Evolutionary conservation across 768 basidiomycete genomes (phyloP), one percentile per base, ranked within the genome.

Genomic region (Xanthoconium stramineum): DNA sequence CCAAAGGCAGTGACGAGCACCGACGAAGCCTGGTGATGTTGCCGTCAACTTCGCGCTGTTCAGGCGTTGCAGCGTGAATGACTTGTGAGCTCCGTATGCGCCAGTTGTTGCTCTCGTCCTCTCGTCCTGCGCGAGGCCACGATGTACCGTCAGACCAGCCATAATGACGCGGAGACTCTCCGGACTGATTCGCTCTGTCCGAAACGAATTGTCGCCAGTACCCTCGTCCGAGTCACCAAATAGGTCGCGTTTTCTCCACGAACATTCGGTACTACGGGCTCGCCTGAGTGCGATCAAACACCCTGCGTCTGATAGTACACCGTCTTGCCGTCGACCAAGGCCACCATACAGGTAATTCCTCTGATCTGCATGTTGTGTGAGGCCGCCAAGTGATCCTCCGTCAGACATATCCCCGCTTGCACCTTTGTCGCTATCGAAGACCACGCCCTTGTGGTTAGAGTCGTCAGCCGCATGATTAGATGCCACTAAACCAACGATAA

Each of bases 141-240:
- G 47, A 46, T n/a, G 46, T 20, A 8, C 4, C 11, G 20, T 55
- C 50, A 6, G 48, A n/a, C 50, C 24, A 48, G n/a, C n/a, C n/a
- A n/a, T n/a, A n/a, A n/a, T n/a, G n/a, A n/a, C n/a, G n/a, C n/a
- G n/a, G n/a, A n/a, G n/a, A n/a, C n/a, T n/a, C n/a, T n/a, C n/a
- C n/a, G n/a, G n/a, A 6, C 57, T 15, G 20, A 66, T 57, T 30
- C 59, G 55, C 15, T 59, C 57, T 2, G 40, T 42, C 66, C 48
- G 54, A 30, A 49, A 52, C 17, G 44, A 51, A 53, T 57, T 55
- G 8, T 35, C 55, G 39, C 36, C 30, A 35, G n/a, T 13, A 24
- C 3, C 20, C 32, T 58, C 57, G 28, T 51, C 50, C 17, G 35
- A 44, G 4, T 65, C 42, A 1, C 47, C 52, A 10, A 44, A 42